Percentiles rank a stretch among this genome's conserved stretches.
Evolutionary conservation across 805 yeast species (phyloP).

Genomic region (Naumovozyma castellii): DNA sequence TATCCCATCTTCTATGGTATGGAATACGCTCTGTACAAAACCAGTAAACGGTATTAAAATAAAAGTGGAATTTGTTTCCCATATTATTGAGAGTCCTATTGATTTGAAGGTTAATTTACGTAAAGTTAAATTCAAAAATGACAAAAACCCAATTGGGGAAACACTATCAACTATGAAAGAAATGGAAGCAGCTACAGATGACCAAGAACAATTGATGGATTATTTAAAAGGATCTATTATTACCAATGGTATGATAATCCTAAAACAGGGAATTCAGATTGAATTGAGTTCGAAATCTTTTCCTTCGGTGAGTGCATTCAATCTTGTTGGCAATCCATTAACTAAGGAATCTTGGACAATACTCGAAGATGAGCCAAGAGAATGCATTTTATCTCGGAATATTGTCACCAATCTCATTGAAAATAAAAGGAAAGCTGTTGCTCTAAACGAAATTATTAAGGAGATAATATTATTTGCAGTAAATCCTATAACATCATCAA

Average conservation of each 20-base stretch:
- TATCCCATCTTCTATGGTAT: constrained; percentile 30
- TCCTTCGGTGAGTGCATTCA: background rate
- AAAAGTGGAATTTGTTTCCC: constrained; percentile 32
- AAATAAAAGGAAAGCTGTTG: background rate
- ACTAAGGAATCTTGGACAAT: background rate
- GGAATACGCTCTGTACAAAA: constrained; percentile 33
- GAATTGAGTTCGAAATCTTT: background rate
- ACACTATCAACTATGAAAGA: background rate
- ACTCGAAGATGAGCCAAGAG: background rate
- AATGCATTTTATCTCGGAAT: background rate
- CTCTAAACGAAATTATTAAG: background rate
- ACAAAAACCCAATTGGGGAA: background rate
- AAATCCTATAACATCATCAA: constrained; percentile 17
- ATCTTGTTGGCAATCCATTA: background rate
- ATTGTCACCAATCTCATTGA: too few relatives aligned
- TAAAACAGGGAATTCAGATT: background rate
- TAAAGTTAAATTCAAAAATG: background rate
- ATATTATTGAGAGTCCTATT: background rate
- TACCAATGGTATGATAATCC: background rate
- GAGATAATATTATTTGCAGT: constrained; percentile 10
- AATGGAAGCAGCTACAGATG: background rate
- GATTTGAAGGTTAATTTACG: background rate
- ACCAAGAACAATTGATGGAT: background rate
- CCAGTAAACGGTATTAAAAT: constrained; percentile 26
- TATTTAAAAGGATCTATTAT: background rate